Evolutionary conservation across 768 basidiomycete species (phyloP).

Genomic region (Russula emetica): DNA sequence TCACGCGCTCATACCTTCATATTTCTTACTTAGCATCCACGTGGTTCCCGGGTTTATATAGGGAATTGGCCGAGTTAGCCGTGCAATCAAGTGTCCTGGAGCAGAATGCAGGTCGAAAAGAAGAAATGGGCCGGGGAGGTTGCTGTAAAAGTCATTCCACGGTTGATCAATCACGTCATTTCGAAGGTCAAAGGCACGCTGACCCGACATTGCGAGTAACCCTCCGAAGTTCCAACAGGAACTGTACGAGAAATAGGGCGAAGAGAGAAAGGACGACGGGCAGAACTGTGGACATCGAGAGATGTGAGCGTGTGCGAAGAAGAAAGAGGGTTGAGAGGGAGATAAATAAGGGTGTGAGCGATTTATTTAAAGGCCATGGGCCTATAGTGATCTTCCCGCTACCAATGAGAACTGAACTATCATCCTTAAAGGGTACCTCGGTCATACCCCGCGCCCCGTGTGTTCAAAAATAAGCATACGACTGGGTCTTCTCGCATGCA

Average conservation of each 20-base stretch:
- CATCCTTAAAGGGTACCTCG: background rate
- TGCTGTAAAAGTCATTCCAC: background rate
- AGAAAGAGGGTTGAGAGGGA: background rate
- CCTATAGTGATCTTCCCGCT: background rate
- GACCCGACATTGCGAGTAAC: constrained; percentile 6
- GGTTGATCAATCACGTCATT: background rate
- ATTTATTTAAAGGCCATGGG: background rate
- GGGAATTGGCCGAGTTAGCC: background rate
- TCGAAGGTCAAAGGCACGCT: background rate
- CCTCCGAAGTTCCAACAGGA: constrained; percentile 11
- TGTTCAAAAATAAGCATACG: background rate
- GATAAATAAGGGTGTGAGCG: background rate
- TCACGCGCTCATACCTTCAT: constrained; percentile 2
- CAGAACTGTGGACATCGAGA: background rate
- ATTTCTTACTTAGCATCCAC: background rate
- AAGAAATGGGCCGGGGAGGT: constrained; percentile 10
- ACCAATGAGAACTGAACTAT: background rate
- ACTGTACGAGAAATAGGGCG: background rate
- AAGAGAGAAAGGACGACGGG: background rate
- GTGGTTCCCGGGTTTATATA: background rate
- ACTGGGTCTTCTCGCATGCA: background rate
- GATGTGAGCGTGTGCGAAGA: background rate
- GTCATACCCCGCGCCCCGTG: background rate
- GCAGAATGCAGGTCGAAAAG: background rate
- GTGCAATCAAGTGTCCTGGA: background rate